These are phyloP conservation scores for Yamadazyma friedrichii DNA, from an alignment of 1,139 yeast genomes.

Conservation along the genomic window DNA sequence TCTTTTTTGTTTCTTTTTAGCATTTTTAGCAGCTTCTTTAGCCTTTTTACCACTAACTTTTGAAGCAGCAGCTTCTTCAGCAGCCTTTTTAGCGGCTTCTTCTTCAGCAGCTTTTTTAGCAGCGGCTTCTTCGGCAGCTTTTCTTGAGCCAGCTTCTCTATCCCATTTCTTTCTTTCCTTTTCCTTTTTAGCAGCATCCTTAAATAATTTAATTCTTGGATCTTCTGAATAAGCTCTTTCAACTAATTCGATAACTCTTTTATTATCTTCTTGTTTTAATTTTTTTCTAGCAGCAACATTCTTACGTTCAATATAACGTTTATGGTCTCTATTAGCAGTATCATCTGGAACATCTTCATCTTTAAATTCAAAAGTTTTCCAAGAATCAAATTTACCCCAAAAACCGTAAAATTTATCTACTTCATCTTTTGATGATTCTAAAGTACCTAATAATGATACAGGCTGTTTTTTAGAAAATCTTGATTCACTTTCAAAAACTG, in stretches of 20 bases:
- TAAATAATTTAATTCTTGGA: constrained; percentile 92
- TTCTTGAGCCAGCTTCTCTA: constrained; percentile 94
- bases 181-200: constrained; percentile 92
- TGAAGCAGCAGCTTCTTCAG: constrained; percentile 95
- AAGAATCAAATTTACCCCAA: constrained; percentile 96
- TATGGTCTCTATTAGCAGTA: constrained; percentile 98
- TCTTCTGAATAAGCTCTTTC: constrained; percentile 88
- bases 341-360: constrained; percentile 99
- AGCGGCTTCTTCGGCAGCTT: constrained; percentile 84
- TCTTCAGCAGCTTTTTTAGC: constrained; percentile 77
- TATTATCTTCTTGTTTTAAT: constrained; percentile 96
- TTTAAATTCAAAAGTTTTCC: constrained; percentile 97
- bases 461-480: constrained; percentile 92
- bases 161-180: constrained; percentile 97
- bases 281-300: constrained; percentile 95
- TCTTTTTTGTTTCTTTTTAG: constrained; percentile 98
- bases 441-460: constrained; percentile 76
- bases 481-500: constrained; percentile 85
- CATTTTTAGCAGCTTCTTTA: constrained; percentile 94
- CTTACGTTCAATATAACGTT: constrained; percentile 97
- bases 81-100: constrained; percentile 67
- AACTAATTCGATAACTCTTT: constrained; percentile 81
- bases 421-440: constrained; percentile 69
- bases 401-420: constrained; percentile 87
- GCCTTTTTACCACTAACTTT: constrained; percentile 81